These are phyloP conservation scores for Boletus smithii DNA, from an alignment of 1,284 basidiomycete species.

Conservation along the genomic window DNA sequence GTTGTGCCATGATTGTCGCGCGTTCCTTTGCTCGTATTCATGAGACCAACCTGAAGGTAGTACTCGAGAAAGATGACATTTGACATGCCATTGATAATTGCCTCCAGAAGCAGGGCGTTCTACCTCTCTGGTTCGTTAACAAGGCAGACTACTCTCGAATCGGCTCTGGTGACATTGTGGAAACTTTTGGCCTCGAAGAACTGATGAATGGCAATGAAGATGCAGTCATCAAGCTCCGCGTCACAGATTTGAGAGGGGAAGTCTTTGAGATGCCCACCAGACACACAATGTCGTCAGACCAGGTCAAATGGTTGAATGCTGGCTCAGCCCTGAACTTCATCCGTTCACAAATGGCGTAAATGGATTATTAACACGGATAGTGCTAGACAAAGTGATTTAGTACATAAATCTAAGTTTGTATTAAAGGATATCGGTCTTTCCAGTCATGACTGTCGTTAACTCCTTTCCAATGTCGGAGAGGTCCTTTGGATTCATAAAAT, in stretches of 20 bases:
- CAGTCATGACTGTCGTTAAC: conserved; percentile 16
- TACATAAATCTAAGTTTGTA: conserved; percentile 4
- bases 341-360: conserved; percentile 47
- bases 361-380: neutral
- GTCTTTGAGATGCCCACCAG: conserved; percentile 67
- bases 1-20: conserved; percentile 80
- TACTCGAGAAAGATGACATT: conserved; percentile 13
- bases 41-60: conserved; percentile 92
- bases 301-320: conserved; percentile 81
- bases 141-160: conserved; percentile 83
- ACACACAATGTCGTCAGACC: conserved; percentile 88
- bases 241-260: conserved; percentile 67
- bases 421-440: conserved; percentile 1
- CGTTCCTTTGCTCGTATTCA: conserved; percentile 98
- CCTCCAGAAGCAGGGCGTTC: conserved; percentile 86
- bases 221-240: conserved; percentile 59
- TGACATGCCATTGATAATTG: conserved; percentile 5
- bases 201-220: conserved; percentile 51
- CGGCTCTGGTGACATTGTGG: conserved; percentile 64
- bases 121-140: conserved; percentile 89
- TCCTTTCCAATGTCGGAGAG: conserved; percentile 27
- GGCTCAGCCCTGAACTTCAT: conserved; percentile 89
- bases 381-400: neutral
- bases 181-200: conserved; percentile 38
- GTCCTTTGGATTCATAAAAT: conserved; percentile 24